A percentile compares a stretch with the other conserved stretches of the same genome.
Evolutionary conservation across 176 grass and related monocot species (phyloP).

Genomic region (Guadua angustifolia): DNA sequence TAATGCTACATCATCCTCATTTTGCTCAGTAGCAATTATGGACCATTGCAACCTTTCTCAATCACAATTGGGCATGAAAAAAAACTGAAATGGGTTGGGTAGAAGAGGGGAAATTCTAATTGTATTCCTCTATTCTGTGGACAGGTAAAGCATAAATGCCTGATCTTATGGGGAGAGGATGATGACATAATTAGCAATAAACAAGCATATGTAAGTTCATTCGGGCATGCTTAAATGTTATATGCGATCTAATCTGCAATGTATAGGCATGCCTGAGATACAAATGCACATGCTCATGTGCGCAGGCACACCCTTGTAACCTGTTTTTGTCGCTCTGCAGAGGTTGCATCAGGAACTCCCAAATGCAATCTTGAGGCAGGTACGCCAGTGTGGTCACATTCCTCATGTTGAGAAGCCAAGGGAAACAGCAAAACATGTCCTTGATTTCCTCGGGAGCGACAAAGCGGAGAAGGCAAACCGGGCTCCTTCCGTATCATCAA

Average conservation of each 20-base stretch:
- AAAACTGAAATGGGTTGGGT: not conserved
- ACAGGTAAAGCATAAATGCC: conserved; percentile 81
- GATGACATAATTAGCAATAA: conserved; percentile 79
- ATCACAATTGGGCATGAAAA: not conserved
- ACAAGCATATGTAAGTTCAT: conserved; percentile 70
- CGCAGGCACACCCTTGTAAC: not conserved
- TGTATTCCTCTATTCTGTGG: conserved; percentile 4
- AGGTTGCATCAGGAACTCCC: conserved; percentile 73
- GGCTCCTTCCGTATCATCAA: not conserved
- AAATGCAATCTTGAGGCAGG: conserved; percentile 52
- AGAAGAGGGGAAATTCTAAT: conserved; percentile 13
- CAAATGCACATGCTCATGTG: not conserved
- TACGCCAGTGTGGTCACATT: conserved; percentile 79
- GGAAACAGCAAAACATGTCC: conserved; percentile 46
- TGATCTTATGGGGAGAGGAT: conserved; percentile 89
- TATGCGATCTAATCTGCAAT: not conserved
- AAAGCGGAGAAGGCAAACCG: not conserved
- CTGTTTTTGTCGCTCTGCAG: conserved; percentile 44
- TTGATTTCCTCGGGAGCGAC: conserved; percentile 61
- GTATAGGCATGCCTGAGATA: not conserved
- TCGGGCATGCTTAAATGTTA: not conserved
- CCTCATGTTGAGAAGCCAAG: conserved; percentile 90
- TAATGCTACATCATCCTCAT: not conserved
- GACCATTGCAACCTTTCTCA: not conserved
- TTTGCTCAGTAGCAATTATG: not conserved